These are phyloP conservation scores for Murraya paniculata DNA, from an alignment of 345 rosid genomes.

Conservation along the genomic window DNA sequence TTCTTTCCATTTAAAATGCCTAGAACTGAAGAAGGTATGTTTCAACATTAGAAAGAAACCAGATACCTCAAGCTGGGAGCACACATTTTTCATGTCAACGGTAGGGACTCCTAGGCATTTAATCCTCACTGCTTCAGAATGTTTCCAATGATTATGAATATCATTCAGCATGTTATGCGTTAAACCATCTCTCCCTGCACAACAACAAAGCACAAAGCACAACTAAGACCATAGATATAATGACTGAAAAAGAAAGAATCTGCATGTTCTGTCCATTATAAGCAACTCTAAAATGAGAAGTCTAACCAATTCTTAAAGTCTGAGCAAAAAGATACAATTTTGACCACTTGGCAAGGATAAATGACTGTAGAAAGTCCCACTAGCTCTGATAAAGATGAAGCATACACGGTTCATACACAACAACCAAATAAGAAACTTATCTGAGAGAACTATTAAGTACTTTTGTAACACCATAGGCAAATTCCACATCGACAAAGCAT, in stretches of 20 bases:
- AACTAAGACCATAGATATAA: background rate
- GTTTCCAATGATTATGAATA: slow-evolving; percentile 80
- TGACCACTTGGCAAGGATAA: background rate
- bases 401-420: background rate
- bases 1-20: background rate
- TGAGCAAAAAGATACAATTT: background rate
- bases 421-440: background rate
- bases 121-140: slow-evolving; percentile 74
- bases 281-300: background rate
- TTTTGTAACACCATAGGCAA: too few relatives aligned
- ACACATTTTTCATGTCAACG: slow-evolving; percentile 83
- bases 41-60: background rate
- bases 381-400: background rate
- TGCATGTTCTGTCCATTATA: background rate
- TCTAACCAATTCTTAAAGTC: background rate
- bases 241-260: background rate
- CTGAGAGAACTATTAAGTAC: too few relatives aligned
- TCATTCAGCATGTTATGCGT: slow-evolving; percentile 96
- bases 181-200: slow-evolving; percentile 88
- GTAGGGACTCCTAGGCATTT: slow-evolving; percentile 90
- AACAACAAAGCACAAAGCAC: slow-evolving; percentile 1
- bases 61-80: slow-evolving; percentile 80
- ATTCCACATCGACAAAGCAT: too few relatives aligned
- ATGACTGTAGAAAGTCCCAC: background rate
- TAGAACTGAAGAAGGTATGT: slow-evolving; percentile 2